Base-by-base conservation (phyloP, 805 yeast genomes). In the Kodamaea lidongshanica region DNA sequence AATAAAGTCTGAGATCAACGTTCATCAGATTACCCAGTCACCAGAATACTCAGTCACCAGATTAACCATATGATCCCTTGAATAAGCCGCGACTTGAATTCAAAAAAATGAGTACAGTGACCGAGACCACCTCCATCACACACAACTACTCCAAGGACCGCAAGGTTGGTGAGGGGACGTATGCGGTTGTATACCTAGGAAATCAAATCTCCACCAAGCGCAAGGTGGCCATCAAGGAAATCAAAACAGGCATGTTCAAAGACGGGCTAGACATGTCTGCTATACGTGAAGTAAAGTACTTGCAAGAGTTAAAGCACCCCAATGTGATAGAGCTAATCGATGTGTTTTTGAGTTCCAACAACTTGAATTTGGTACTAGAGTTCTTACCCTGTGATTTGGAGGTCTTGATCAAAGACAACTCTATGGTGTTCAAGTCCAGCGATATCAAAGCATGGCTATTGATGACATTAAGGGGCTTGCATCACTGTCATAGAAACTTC, bases 221-320 rank as follows among this genome's bases (percentile, higher is more conserved):
- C 32, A 65, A 68, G 30, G 79, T 92, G 19, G 99, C 99, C 41
- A 79, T 94, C 37, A 92, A 92, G 51, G 96, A 87, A 63, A 92
- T 92, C 67, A 92, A 92, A 48, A 81, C 94, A 0, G 94, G 94
- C 2, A 79, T 82, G 37, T 88, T 88, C 63, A 86, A 87, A 53
- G 97, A 92, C 59, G 99, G 99, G 0, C 61, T 92, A 30, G 98
- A 92, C 58, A 89, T 92, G 96, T 82, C 95, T 15, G 98, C 98
- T 21, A 73, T 87, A n/a, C 56, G 96, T 41, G 96, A 88, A 52
- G 86, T 87, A 40, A 88, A 87, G 47, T 86, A 82, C 46, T 59
- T 87, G 12, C 94, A 84, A 47, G 96, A 88, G 45, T 54, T 88
- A 32, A 70, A 71, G 27, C 70, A 84, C 51, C 67, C 61, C 12